A percentile compares a stretch with the other conserved stretches of the same genome.
These are phyloP conservation scores for Periconia sp. DNA, from an alignment of 2,329 filamentous ascomycete species.

Conservation along the genomic window DNA sequence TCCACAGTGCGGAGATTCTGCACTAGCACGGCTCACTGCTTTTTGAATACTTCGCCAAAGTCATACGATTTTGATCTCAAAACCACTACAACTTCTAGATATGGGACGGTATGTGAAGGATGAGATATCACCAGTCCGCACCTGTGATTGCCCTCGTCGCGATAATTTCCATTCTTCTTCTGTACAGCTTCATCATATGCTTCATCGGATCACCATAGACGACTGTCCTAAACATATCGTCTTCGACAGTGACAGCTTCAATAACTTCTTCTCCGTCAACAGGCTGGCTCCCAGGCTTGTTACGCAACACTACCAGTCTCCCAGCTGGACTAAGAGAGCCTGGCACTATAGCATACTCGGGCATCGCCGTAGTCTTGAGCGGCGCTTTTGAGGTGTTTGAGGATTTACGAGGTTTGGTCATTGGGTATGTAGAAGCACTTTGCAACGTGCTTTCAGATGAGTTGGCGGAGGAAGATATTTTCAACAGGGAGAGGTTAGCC, in stretches of 20 bases:
- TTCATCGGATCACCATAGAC: constrained; percentile 82
- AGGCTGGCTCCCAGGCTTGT: constrained; percentile 40
- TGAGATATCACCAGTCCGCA: constrained; percentile 22
- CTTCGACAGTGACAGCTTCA: constrained; percentile 67
- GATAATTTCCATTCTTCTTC: constrained; percentile 68
- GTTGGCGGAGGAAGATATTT: constrained; percentile 14
- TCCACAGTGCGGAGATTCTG: too few relatives aligned
- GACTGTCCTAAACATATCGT: constrained; percentile 68
- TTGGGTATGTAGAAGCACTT: constrained; percentile 3
- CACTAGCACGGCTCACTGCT: too few relatives aligned
- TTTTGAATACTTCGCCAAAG: too few relatives aligned
- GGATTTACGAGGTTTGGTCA: neutral
- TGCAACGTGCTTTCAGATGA: constrained; percentile 9
- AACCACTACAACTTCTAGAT: too few relatives aligned
- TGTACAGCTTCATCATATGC: constrained; percentile 80
- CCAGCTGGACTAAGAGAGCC: constrained; percentile 71
- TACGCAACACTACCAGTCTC: constrained; percentile 63
- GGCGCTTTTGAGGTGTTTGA: constrained; percentile 24
- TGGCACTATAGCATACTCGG: constrained; percentile 66
- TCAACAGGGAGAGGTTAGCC: constrained; percentile 27
- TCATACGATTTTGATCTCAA: too few relatives aligned
- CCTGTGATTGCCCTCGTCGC: constrained; percentile 69
- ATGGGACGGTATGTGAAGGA: neutral
- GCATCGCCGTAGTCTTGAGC: constrained; percentile 24
- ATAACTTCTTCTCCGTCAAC: constrained; percentile 50